phyloP scores from a whole-genome alignment of 108 stramenopile genomes.

The Nitzschia sp. region DNA sequence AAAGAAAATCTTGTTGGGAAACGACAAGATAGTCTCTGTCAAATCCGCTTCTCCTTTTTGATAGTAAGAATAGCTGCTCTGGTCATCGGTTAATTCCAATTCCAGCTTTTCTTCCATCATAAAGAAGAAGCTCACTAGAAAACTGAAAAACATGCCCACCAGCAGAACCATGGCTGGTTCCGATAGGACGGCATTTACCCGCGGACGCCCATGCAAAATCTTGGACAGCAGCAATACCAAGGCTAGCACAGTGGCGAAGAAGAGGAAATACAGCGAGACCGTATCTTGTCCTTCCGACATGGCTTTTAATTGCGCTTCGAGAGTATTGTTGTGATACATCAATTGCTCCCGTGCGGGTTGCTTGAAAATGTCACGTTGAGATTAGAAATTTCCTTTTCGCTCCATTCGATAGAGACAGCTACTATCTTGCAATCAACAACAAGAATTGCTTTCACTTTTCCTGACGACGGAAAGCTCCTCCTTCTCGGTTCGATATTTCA shows the following conservation, averaged over 20 bases:
- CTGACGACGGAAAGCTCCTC: no score
- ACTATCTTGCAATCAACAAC: no score
- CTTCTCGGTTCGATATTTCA: no score
- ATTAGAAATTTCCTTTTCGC: no score
- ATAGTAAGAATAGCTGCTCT: not conserved
- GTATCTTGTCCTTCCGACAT: conserved; percentile 9
- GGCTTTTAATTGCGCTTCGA: no score
- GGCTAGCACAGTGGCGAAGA: conserved; percentile 46
- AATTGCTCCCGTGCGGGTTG: no score
- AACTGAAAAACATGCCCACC: conserved; percentile 55
- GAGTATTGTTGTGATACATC: no score
- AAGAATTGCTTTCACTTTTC: no score
- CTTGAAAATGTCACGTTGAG: no score
- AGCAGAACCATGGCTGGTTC: conserved; percentile 67
- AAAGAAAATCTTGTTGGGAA: conserved; percentile 73
- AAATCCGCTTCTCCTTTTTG: conserved; percentile 12
- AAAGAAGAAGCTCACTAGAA: conserved; percentile 31
- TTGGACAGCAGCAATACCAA: conserved; percentile 44
- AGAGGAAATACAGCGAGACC: conserved; percentile 45
- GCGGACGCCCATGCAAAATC: conserved; percentile 30
- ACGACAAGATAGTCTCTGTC: conserved; percentile 39
- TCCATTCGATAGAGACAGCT: no score
- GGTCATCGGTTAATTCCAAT: conserved; percentile 7
- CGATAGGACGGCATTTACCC: conserved; percentile 48
- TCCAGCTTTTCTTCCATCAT: not conserved